phyloP scores from a whole-genome alignment of 441 rosid species.

The Raphanus hybrid region DNA sequence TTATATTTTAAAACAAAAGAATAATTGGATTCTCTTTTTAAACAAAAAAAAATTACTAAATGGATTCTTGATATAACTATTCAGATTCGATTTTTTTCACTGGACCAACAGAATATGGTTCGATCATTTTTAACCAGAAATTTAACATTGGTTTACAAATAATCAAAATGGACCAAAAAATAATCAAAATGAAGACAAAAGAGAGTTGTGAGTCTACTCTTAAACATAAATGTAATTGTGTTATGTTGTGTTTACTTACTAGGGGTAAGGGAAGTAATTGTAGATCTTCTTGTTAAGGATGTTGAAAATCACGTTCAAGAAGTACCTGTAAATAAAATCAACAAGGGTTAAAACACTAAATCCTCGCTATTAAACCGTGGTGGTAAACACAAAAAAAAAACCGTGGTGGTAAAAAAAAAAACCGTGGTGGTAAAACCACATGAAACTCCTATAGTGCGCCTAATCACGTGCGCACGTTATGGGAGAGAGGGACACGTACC shows the following conservation, averaged over 20 bases:
- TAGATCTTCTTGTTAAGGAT: conserved; percentile 97
- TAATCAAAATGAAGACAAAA: background rate
- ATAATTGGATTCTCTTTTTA: background rate
- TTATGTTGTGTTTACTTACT: conserved; percentile 53
- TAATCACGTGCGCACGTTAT: conserved; percentile 16
- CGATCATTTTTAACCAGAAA: background rate
- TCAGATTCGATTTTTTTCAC: conserved; percentile 12
- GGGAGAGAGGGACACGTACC: conserved; percentile 50
- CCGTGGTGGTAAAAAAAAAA: conserved; percentile 9
- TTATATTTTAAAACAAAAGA: background rate
- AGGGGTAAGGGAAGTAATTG: conserved; percentile 95
- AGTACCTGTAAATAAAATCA: conserved; percentile 60
- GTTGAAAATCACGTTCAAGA: conserved; percentile 92
- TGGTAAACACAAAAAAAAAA: background rate
- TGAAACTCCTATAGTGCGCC: background rate
- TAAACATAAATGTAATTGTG: background rate
- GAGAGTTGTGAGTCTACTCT: background rate
- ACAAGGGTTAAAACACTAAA: conserved; percentile 30
- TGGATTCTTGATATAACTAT: background rate
- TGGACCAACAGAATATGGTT: conserved; percentile 25
- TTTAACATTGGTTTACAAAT: background rate
- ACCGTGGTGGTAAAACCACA: conserved; percentile 15
- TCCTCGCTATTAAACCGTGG: background rate
- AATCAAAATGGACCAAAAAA: background rate
- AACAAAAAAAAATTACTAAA: background rate